A percentile compares a stretch with the other conserved stretches of the same genome.
phyloP scores from a whole-genome alignment of 2,329 filamentous ascomycete genomes.

The Pseudocercospora crystallina region DNA sequence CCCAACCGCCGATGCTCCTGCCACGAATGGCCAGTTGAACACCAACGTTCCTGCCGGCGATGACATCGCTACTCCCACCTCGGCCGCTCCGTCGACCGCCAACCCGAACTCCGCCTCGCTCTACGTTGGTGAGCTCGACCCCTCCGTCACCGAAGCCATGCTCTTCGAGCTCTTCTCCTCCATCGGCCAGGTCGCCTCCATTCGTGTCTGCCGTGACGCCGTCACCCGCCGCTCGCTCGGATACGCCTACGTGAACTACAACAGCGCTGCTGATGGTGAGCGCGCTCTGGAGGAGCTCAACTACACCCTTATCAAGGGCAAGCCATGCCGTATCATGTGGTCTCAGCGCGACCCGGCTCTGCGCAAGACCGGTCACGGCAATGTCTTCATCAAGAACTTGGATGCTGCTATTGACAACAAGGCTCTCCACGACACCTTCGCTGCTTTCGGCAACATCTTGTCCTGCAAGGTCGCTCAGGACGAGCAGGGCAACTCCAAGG shows the following conservation, averaged over 20 bases:
- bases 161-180: constrained; percentile 99
- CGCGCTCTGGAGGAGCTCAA: constrained; percentile 98
- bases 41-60: constrained; percentile 68
- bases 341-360: constrained; percentile 98
- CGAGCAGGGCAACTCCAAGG: constrained; percentile 94
- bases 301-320: constrained; percentile 99
- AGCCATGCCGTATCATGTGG: constrained; percentile 99
- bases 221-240: constrained; percentile 97
- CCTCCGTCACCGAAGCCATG: constrained; percentile 98
- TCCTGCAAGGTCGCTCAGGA: constrained; percentile 99
- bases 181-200: constrained; percentile 97
- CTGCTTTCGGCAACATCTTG: constrained; percentile 97
- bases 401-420: constrained; percentile 99
- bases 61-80: constrained; percentile 69
- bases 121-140: constrained; percentile 97
- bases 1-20: constrained; percentile 66
- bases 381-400: constrained; percentile 99
- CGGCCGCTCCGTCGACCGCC: constrained; percentile 62
- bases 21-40: constrained; percentile 62
- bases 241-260: constrained; percentile 99
- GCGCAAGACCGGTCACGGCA: constrained; percentile 98
- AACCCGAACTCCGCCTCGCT: constrained; percentile 95
- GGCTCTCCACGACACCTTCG: constrained; percentile 98
- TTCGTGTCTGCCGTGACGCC: constrained; percentile 98
- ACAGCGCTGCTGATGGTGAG: constrained; percentile 93